Evolutionary conservation across 192 early-diverging fungal species (phyloP), one percentile per base, ranked within the genome.

Genomic region (Rhizoclosmatium globosum): DNA sequence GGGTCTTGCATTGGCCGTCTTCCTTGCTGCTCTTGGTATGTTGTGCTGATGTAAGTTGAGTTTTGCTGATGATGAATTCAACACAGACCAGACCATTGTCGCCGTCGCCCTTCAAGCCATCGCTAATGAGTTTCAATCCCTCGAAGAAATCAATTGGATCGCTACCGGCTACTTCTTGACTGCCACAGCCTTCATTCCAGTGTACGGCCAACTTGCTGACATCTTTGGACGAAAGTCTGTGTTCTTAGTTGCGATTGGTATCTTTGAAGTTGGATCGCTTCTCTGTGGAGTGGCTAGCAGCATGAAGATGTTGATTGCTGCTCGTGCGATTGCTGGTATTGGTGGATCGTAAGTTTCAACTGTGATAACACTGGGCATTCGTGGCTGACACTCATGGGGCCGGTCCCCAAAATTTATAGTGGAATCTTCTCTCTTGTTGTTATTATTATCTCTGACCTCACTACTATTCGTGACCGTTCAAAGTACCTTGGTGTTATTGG

Each of bases 161-260:
- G 77, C 67, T 4, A 78, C 66, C 15, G 77, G 43, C 41, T 87
- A 77, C 75, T 59, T 87, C 21, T 71, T 87, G 11, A 87, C 86
- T 45, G 47, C 81, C 64, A 94, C 93, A 0, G 88, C 95, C 4
- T 87, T 94, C 74, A 89, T 90, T 72, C 92, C 94, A 68, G 72
- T 74, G 42, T 74, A 74, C 46, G 72, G 70, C 59, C 92, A 93
- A 73, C 87, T 97, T 68, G 90, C 93, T 46, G 96, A 97, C 76
- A 96, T 97, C 74, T 92, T 97, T 84, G 96, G 95, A 46, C 89
- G 94, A 23, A 92, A 94, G 74, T 65, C 81, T 31, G 88, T 91
- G 13, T 87, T 97, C 42, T 80, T 95, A 0, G 82, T 89, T 31
- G 91, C 93, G 1, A 89, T 95, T 50, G 61, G 85, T 43, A 76